A percentile compares a stretch with the other conserved stretches of the same genome.
These are phyloP conservation scores for Cylindrotheca closterium DNA, from an alignment of 108 stramenopile species.

Conservation along the genomic window DNA sequence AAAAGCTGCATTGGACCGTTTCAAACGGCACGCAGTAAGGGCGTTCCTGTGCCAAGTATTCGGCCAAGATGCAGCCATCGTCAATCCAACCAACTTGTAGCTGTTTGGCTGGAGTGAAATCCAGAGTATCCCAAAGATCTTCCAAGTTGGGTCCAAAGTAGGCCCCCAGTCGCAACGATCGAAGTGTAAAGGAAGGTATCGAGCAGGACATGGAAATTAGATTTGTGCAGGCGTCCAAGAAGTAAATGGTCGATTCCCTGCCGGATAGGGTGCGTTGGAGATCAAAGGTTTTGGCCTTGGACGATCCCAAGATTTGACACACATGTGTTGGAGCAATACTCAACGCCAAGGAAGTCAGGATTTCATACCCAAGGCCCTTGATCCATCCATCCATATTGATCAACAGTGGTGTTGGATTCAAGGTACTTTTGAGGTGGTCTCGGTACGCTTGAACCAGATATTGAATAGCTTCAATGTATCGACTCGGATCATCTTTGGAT, in stretches of 20 bases:
- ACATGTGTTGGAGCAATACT: conserved; percentile 63
- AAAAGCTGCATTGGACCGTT: conserved; percentile 32
- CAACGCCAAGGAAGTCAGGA: conserved; percentile 70
- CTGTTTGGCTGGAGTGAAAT: conserved; percentile 23
- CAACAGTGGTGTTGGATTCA: conserved; percentile 54
- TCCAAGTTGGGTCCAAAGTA: conserved; percentile 53
- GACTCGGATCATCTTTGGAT: conserved; percentile 74
- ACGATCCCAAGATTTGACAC: conserved; percentile 76
- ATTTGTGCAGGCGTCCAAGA: conserved; percentile 21
- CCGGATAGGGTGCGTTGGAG: conserved; percentile 28
- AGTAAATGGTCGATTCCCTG: background rate
- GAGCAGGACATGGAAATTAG: conserved; percentile 23
- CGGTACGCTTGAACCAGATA: conserved; percentile 47
- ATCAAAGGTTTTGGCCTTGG: conserved; percentile 64
- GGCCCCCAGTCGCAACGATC: conserved; percentile 61
- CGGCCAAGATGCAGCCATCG: conserved; percentile 52
- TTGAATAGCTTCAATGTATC: conserved; percentile 57
- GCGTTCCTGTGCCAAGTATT: conserved; percentile 31
- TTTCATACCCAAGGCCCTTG: conserved; percentile 84
- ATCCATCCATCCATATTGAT: conserved; percentile 96
- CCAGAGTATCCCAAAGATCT: conserved; percentile 28
- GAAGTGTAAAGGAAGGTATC: conserved; percentile 44
- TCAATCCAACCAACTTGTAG: conserved; percentile 40
- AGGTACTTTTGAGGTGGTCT: conserved; percentile 1
- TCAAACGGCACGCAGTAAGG: conserved; percentile 55